phyloP scores from a whole-genome alignment of 371 early-diverging fungal genomes.

The Choanephora cucurbitarum region DNA sequence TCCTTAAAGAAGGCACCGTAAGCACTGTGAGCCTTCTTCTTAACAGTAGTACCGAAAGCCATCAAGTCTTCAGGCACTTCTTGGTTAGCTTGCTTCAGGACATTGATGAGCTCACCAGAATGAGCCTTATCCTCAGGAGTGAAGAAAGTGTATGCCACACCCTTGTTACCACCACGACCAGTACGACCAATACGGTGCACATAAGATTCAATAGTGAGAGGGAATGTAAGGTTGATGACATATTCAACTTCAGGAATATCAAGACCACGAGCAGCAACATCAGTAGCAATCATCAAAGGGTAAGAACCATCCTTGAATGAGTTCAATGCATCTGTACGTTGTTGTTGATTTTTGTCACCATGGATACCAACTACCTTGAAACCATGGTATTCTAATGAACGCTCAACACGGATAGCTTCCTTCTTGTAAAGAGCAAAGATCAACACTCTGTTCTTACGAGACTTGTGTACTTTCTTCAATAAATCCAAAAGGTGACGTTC shows the following conservation, averaged over 20 bases:
- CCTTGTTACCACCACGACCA: constrained; percentile 92
- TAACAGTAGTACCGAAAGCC: constrained; percentile 94
- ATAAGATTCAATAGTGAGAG: constrained; percentile 92
- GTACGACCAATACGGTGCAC: constrained; percentile 97
- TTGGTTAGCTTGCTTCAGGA: constrained; percentile 88
- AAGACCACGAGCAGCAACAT: constrained; percentile 95
- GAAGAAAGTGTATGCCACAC: constrained; percentile 93
- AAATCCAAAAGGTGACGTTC: constrained; percentile 80
- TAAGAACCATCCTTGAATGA: constrained; percentile 72
- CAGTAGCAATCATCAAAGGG: constrained; percentile 90
- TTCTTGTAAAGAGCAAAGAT: constrained; percentile 95
- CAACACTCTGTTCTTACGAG: constrained; percentile 78
- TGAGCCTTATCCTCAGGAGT: constrained; percentile 93
- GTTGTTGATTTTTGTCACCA: constrained; percentile 78
- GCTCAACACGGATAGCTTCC: constrained; percentile 85
- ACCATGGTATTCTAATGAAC: constrained; percentile 68
- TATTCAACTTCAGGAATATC: constrained; percentile 97
- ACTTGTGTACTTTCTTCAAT: constrained; percentile 80
- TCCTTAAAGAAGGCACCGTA: constrained; percentile 97
- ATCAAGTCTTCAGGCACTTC: constrained; percentile 84
- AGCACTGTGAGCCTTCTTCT: constrained; percentile 93
- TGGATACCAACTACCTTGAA: constrained; percentile 87
- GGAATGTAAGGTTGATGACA: constrained; percentile 98
- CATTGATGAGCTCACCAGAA: constrained; percentile 87
- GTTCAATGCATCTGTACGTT: constrained; percentile 70